Percentiles rank a stretch among this genome's conserved stretches.
Evolutionary conservation across 2,329 filamentous ascomycete species (phyloP).

Genomic region (Torrubiellomyces zombiae): DNA sequence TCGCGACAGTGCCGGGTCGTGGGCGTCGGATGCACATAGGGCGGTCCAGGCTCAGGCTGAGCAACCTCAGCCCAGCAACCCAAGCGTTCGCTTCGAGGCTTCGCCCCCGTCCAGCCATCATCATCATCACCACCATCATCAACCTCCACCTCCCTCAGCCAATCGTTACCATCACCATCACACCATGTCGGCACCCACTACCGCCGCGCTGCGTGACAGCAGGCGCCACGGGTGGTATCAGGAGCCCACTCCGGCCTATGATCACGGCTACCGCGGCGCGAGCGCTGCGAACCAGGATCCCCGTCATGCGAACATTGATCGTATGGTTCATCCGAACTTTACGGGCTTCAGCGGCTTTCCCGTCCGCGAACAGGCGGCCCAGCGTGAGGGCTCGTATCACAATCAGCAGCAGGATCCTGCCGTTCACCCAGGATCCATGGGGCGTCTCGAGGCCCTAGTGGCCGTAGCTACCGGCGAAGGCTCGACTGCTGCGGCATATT

Average conservation of each 20-base stretch:
- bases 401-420: slow-evolving; percentile 14
- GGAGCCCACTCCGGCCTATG: slow-evolving; percentile 24
- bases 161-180: slow-evolving; percentile 31
- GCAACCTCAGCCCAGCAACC: slow-evolving; percentile 26
- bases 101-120: slow-evolving; percentile 13
- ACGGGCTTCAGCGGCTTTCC: slow-evolving; percentile 35
- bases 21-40: slow-evolving; percentile 39
- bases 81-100: slow-evolving; percentile 36
- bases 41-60: slow-evolving; percentile 39
- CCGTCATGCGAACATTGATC: slow-evolving; percentile 30
- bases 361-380: slow-evolving; percentile 12
- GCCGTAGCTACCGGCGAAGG: slow-evolving; percentile 28
- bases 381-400: too few species aligned
- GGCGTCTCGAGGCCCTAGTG: slow-evolving; percentile 24
- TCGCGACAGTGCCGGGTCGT: slow-evolving; percentile 33
- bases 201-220: slow-evolving; percentile 37
- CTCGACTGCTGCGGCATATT: slow-evolving; percentile 24
- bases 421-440: slow-evolving; percentile 15
- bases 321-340: slow-evolving; percentile 41
- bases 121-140: slow-evolving; percentile 36
- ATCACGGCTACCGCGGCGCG: slow-evolving; percentile 19
- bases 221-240: slow-evolving; percentile 64
- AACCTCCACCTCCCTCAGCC: slow-evolving; percentile 39
- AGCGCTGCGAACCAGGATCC: slow-evolving; percentile 13
- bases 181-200: slow-evolving; percentile 41